Percentiles rank a stretch among this genome's conserved stretches.
These are phyloP conservation scores for Botrytis squamosa DNA, from an alignment of 2,329 filamentous ascomycete species.

Conservation along the genomic window DNA sequence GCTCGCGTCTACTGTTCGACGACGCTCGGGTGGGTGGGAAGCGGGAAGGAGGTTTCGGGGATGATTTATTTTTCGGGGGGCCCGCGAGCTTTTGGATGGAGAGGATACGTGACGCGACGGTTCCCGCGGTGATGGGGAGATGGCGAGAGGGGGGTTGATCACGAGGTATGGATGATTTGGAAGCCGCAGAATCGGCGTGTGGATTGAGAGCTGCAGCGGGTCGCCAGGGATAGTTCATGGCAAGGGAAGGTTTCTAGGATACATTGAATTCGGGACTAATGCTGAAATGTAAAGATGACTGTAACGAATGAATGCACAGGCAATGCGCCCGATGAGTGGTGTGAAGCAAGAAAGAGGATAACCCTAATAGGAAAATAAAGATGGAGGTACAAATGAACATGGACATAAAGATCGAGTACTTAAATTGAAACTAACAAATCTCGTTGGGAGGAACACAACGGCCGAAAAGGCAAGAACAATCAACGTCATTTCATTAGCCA, in stretches of 20 bases:
- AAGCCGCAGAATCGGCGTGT: constrained; percentile 2
- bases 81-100: constrained; percentile 37
- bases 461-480: constrained; percentile 21
- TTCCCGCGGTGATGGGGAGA: constrained; percentile 37
- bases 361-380: constrained; percentile 4
- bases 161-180: background rate
- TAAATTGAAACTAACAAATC: background rate
- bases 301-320: constrained; percentile 16
- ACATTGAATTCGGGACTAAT: background rate
- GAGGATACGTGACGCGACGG: constrained; percentile 40
- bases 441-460: background rate
- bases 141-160: background rate
- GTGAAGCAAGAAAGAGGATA: background rate
- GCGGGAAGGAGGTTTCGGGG: constrained; percentile 23
- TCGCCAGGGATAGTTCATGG: constrained; percentile 32
- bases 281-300: constrained; percentile 1
- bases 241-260: constrained; percentile 11
- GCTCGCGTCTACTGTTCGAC: background rate
- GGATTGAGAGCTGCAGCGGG: constrained; percentile 23
- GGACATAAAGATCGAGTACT: background rate
- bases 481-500: background rate
- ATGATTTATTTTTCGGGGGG: constrained; percentile 1
- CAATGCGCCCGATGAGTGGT: background rate
- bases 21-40: constrained; percentile 25
- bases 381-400: background rate